These are phyloP conservation scores for Calamus simplicifolius DNA, from an alignment of 176 grass and related monocot species.

Conservation along the genomic window DNA sequence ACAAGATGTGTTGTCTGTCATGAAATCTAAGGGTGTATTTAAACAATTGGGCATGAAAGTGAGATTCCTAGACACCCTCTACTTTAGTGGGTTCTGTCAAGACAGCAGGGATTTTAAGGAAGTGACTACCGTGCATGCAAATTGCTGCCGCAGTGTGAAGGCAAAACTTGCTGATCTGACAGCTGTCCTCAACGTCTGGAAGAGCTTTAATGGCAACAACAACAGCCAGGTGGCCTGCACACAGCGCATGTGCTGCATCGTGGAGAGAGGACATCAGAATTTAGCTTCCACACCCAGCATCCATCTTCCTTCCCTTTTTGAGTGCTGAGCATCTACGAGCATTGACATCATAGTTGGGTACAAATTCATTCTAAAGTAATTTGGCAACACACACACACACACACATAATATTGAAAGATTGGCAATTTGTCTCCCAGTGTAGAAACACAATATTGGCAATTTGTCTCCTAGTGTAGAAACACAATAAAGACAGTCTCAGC, in stretches of 20 bases:
- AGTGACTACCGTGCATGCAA: slow-evolving; percentile 75
- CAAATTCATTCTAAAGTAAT: no score
- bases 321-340: no score
- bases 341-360: no score
- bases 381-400: no score
- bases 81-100: slow-evolving; percentile 66
- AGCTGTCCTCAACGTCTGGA: background rate
- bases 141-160: slow-evolving; percentile 14
- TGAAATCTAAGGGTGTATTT: slow-evolving; percentile 41
- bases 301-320: no score
- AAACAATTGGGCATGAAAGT: slow-evolving; percentile 28
- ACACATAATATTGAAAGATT: no score
- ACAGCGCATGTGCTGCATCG: background rate
- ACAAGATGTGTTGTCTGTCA: slow-evolving; percentile 50
- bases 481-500: no score
- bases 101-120: slow-evolving; percentile 31
- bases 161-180: background rate
- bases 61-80: slow-evolving; percentile 55
- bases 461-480: no score
- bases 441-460: no score
- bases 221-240: background rate
- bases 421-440: no score
- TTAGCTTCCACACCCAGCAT: no score
- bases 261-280: background rate
- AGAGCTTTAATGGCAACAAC: background rate